Evolutionary conservation across 2,329 filamentous ascomycete species (phyloP), one percentile per base, ranked within the genome.

Genomic region (Madurella mycetomatis): DNA sequence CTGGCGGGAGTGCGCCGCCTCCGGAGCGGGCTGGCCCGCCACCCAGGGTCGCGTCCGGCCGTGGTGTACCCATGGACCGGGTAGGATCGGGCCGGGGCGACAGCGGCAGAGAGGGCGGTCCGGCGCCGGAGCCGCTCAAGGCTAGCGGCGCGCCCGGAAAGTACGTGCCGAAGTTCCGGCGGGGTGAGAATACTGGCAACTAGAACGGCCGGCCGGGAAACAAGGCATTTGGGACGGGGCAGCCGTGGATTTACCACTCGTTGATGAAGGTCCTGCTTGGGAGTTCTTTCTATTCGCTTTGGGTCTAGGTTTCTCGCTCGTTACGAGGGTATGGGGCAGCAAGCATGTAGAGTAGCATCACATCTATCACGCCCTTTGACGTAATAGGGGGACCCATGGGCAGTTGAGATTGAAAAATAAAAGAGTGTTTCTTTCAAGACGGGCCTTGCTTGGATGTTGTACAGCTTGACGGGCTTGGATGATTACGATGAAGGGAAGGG

Each of bases 91-190:
- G 70, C 53, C 70, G 72, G 51, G 71, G 65, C 49, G 74, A 76
- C 52, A 68, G 67, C 46, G 60, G 60, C 42, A 63, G 61, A 50
- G 63, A 49, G 66, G 70, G 65, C 41, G 72, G 76, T 41, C 69
- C 76, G 9, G 66, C 75, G 48, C 67, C 76, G 46, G 80, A 83
- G 70, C 61, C 74, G 46, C 71, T 82, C 55, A 78, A 77, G 65
- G 69, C 81, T 15, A 76, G 77, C 41, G 78, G 81, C 41, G 74
- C 70, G 30, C 64, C 78, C 44, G 81, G 81, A 62, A 85, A 83
- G 69, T 86, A 78, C 71, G 79, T 85, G 64, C 83, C 83, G 50
- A 72, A 63, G 63, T 69, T 59, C 54, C 61, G 61, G 41, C 64
- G 65, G 25, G 63, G 64, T n/a, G 58, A 62, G 34, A 37, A 59